Evolutionary conservation across 805 yeast genomes (phyloP), one percentile per base, ranked within the genome.

Genomic region (Barnettozyma botsteinii): DNA sequence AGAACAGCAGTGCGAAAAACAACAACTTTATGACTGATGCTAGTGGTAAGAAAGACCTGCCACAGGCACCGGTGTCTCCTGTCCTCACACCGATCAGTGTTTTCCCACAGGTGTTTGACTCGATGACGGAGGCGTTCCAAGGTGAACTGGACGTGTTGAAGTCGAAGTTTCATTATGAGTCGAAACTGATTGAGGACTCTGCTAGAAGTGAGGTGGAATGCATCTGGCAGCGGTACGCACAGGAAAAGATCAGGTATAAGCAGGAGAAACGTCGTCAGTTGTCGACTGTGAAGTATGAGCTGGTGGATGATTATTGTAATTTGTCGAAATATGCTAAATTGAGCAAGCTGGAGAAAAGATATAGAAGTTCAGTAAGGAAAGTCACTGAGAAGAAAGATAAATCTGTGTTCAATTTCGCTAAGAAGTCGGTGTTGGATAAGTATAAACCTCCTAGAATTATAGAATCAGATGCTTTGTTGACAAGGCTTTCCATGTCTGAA

Each of bases 201-300:
- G 38, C 56, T 5, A 40, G 38, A 17, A 32, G 35, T 10, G 44
- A 50, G 10, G 33, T 43, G 3, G 53, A 49, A 5, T 22, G 53
- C 3, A 36, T 45, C 5, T 57, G 61, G 61, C 45, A 46, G 30
- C 55, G 52, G 31, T 42, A 45, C 24, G 30, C 42, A 7, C 48
- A 50, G 20, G 49, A 48, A 20, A 40, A 45, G 27, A 43, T 46
- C 7, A 51, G 48, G 2, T 28, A 36, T 1, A 48, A 50, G 22
- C 36, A 38, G 22, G 11, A 10, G 6, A 15, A 42, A 15, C 41
- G 57, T 34, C 17, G 15, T 7, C 17, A 36, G 5, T 21, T 35
- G 2, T 4, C 17, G 3, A 19, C 6, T 4, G 31, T 41, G 21
- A 30, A 48, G 13, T 30, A 24, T 17, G 32, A 25, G 1, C 19